Base-by-base conservation (phyloP, 2,329 filamentous ascomycete genomes). In the Aspergillus pseudoviridinutans region DNA sequence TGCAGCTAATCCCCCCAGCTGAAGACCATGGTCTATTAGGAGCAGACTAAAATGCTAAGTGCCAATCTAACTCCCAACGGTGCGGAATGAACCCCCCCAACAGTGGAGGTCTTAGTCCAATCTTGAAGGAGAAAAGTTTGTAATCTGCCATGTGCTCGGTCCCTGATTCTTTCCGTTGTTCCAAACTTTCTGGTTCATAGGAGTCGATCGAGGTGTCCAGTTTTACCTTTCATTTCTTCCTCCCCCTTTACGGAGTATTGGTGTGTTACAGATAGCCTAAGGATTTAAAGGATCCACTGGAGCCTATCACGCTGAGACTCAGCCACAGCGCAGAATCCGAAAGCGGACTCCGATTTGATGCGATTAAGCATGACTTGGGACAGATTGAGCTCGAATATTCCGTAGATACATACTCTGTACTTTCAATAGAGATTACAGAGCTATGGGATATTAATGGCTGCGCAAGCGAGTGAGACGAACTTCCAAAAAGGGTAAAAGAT, bases 11-110 rank as follows among this genome's bases (percentile, higher is more conserved):
- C 8, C n/a, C 10, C n/a, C 20, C 8, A 22, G 41, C 38, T 17
- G 29, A 41, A 51, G 32, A 10, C 41, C n/a, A 44, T 4, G 14
- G 32, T 14, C 32, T 38, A 38, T 38, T 17, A 38, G 4, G 2
- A 38, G 14, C 14, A n/a, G 32, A 17, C 14, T 17, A 38, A 7
- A 35, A 17, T 38, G 32, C 44, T 14, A 22, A 47, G 44, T 27
- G 22, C 27, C 24, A 12, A 47, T n/a, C 44, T 14, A 47, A 47
- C 54, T 51, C 54, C 56, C 61, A 65, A 65, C 62, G 60, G 60
- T 52, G 58, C 57, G 57, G 62, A 66, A 61, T 63, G 61, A 64
- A 64, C 54, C 9, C 52, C 42, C 42, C 53, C 60, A 54, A 58
- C 52, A 58, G 64, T 64, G 44, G 44, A 47, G 12, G 17, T 47